Percentiles rank a stretch among this genome's conserved stretches.
Evolutionary conservation across 306 rosid genomes (phyloP).

Genomic region (Citrullus mucosospermus): DNA sequence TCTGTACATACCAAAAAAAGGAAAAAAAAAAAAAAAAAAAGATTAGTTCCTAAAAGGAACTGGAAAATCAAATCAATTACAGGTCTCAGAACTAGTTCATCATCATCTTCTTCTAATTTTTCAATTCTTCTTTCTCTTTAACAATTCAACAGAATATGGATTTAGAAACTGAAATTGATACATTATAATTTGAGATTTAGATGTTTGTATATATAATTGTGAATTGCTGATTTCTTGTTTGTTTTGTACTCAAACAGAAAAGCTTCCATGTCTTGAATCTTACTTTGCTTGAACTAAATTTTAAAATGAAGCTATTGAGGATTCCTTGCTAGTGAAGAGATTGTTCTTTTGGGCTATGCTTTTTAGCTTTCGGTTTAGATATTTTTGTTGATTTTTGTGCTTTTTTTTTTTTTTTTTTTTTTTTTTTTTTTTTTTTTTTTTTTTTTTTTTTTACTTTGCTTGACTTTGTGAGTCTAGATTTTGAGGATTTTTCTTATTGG

Average conservation of each 20-base stretch:
- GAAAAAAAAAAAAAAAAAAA: neutral
- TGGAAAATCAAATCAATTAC: neutral
- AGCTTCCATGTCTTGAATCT: neutral
- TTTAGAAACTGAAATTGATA: neutral
- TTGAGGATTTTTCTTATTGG: neutral
- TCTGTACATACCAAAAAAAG: neutral
- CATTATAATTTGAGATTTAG: too few species aligned
- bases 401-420: neutral
- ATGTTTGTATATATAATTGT: too few species aligned
- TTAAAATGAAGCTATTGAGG: neutral
- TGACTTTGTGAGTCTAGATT: neutral
- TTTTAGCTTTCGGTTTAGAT: neutral
- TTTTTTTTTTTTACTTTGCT: neutral
- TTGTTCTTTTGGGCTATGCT: neutral
- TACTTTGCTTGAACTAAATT: neutral
- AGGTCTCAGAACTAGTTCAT: neutral
- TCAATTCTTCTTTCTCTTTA: too few species aligned
- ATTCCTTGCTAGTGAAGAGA: neutral
- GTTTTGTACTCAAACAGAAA: neutral
- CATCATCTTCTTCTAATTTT: neutral
- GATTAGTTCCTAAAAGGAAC: neutral
- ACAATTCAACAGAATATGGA: neutral
- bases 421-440: neutral
- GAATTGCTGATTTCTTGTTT: neutral
- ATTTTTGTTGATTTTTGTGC: neutral